Conservation (phyloP, 345 rosid genomes). For the Gossypium longicalyx region DNA sequence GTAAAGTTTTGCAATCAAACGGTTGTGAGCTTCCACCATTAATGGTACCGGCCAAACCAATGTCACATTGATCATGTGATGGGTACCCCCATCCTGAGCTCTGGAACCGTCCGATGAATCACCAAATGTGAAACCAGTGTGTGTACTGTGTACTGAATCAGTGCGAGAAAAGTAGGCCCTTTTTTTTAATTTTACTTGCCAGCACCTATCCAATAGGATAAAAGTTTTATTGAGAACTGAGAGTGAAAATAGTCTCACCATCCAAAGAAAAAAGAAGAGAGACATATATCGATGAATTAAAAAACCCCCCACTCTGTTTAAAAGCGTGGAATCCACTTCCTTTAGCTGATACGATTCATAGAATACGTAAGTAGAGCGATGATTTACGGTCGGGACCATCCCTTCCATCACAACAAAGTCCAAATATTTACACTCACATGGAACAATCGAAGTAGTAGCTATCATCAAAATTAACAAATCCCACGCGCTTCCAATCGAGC, state of each 20-base stretch:
- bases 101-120: conserved; percentile 14
- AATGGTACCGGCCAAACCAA: neutral
- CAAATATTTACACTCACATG: conserved; percentile 14
- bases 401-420: neutral
- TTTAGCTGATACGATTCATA: neutral
- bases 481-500: neutral
- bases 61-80: neutral
- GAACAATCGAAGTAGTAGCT: neutral
- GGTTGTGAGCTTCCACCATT: neutral
- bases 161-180: neutral
- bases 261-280: neutral
- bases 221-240: neutral
- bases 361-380: neutral
- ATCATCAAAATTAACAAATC: neutral
- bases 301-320: conserved; percentile 2
- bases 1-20: neutral
- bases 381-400: neutral
- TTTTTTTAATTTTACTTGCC: neutral
- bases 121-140: neutral
- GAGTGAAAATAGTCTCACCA: neutral
- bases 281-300: neutral
- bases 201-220: neutral
- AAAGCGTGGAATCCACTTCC: neutral
- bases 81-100: neutral
- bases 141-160: neutral